Base-by-base conservation (phyloP, 495 filamentous ascomycete species). In the Penicillium samsonianum region DNA sequence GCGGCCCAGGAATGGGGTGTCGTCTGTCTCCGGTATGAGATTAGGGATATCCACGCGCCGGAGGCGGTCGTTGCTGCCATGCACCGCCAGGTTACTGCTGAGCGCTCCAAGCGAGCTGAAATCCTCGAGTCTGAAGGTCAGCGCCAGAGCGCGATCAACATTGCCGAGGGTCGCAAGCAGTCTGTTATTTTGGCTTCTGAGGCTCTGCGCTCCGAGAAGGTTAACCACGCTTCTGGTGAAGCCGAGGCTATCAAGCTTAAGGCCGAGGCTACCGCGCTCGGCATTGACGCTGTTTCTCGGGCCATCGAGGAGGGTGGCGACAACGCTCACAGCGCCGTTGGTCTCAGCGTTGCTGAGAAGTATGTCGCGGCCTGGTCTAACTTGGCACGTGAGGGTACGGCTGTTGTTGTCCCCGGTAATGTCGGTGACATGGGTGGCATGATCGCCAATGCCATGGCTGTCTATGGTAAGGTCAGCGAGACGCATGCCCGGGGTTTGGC, bases 61-160 rank as follows among this genome's bases (percentile, higher is more conserved):
- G 89, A 89, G 6, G 87, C 86, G 41, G 94, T 98, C 20, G 93
- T 98, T 38, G 88, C 87, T 50, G 94, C 94, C 57, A 98, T 98
- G 95, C 95, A 98, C 76, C 84, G 94, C 28, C 93, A 97, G 71
- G 94, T 98, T 16, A 97, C 93, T 4, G 94, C 94, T 0, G 94
- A 98, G 78, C 86, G 94, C 1, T 92, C 88, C 62, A 98, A 98
- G 81, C 87, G 94, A 33, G 94, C 94, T 50, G 94, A 98, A 78
- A 98, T 98, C 60, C 78, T 98, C 16, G 94, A 98, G 50, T 92
- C 88, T 2, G 94, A 98, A 59, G 94, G 94, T 62, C 95, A 98
- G 74, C 80, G 94, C 30, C 94, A 98, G 78, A 89, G 84, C 61
- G 95, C 94, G 6, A 98, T 98, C 80, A 98, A 98, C 73, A 96